Evolutionary conservation across 495 filamentous ascomycete species (phyloP).

Genomic region (Hypomontagnella monticulosa): DNA sequence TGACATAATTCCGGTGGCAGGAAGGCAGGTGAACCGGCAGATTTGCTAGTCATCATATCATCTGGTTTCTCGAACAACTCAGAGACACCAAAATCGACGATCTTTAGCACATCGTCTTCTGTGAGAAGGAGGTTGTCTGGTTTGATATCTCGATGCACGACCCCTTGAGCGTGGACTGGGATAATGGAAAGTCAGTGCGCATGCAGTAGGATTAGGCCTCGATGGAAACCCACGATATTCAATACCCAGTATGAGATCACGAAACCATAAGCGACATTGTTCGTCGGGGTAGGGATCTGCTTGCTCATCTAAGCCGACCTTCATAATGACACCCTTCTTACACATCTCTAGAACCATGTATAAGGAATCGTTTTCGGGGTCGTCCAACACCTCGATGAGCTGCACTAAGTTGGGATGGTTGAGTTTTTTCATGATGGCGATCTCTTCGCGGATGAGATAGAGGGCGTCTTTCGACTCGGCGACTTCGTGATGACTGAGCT

Average conservation of each 20-base stretch:
- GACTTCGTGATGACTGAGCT: slow-evolving; percentile 52
- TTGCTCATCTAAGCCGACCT: slow-evolving; percentile 84
- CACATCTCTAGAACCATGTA: slow-evolving; percentile 99
- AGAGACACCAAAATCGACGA: slow-evolving; percentile 98
- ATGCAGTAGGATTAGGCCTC: slow-evolving; percentile 4
- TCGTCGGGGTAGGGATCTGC: slow-evolving; percentile 88
- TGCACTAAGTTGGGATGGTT: slow-evolving; percentile 93
- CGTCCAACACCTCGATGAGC: slow-evolving; percentile 92
- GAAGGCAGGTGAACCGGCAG: slow-evolving; percentile 94
- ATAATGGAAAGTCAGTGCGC: slow-evolving; percentile 4
- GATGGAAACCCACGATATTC: slow-evolving; percentile 75
- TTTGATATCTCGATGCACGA: slow-evolving; percentile 97
- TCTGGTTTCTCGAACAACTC: slow-evolving; percentile 95
- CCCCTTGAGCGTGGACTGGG: slow-evolving; percentile 87
- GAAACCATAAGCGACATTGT: slow-evolving; percentile 88
- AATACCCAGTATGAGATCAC: slow-evolving; percentile 93
- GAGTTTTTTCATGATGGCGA: slow-evolving; percentile 99
- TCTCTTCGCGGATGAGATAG: slow-evolving; percentile 92
- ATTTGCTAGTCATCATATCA: slow-evolving; percentile 92
- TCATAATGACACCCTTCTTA: slow-evolving; percentile 98
- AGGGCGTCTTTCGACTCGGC: slow-evolving; percentile 79
- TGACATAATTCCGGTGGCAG: slow-evolving; percentile 93
- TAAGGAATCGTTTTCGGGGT: slow-evolving; percentile 91
- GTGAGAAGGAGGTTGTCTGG: slow-evolving; percentile 95
- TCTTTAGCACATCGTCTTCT: slow-evolving; percentile 89